A percentile compares a stretch with the other conserved stretches of the same genome.
These are phyloP conservation scores for Lipomyces spencermartinsiae DNA, from an alignment of 805 yeast species.

Conservation along the genomic window DNA sequence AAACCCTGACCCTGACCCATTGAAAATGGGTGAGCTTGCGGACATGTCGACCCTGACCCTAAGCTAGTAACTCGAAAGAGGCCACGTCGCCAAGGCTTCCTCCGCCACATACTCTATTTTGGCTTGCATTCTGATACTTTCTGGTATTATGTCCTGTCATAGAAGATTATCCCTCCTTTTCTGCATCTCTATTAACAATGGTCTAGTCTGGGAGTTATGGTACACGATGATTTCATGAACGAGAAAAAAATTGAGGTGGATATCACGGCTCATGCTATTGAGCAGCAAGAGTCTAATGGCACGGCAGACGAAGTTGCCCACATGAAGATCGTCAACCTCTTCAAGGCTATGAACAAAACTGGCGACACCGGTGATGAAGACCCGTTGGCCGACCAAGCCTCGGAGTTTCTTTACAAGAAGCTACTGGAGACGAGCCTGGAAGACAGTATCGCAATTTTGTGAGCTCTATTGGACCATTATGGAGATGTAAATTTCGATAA, in stretches of 20 bases:
- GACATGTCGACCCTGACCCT: no score
- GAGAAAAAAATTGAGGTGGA: neutral
- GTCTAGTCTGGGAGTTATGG: no score
- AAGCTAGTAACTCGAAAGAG: no score
- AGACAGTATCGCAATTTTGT: constrained; percentile 52
- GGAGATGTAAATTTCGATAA: constrained; percentile 57
- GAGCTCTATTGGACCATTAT: constrained; percentile 51
- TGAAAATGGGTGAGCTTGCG: no score
- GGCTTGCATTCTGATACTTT: no score
- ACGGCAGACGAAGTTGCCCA: constrained; percentile 19
- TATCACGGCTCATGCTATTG: neutral
- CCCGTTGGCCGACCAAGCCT: constrained; percentile 26
- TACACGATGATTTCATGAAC: neutral
- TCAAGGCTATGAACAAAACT: constrained; percentile 26
- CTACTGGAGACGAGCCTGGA: constrained; percentile 37
- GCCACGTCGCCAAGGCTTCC: no score
- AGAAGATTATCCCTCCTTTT: no score
- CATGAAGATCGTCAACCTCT: constrained; percentile 19
- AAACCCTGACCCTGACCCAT: no score
- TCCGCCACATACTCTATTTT: no score
- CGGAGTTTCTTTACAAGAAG: constrained; percentile 19
- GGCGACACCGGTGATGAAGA: constrained; percentile 25
- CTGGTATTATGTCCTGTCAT: no score
- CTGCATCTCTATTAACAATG: no score
- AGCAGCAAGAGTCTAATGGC: neutral